phyloP scores from a whole-genome alignment of 2,329 filamentous ascomycete species.

The Neonectria punicea region DNA sequence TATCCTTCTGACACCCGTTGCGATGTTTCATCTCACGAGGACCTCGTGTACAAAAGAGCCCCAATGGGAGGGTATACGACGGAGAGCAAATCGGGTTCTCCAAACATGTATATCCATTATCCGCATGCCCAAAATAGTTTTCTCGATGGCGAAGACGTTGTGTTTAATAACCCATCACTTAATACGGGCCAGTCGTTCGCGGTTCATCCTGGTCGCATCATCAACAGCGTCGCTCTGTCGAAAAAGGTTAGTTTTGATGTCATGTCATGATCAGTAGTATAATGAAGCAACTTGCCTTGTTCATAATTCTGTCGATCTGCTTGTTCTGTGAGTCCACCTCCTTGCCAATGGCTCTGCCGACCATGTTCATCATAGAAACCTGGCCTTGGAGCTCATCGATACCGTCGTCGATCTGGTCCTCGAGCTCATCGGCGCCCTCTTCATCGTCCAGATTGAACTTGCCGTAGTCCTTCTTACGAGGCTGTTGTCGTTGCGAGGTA shows the following conservation, averaged over 20 bases:
- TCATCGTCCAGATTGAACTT: slow-evolving; percentile 85
- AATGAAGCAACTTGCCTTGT: slow-evolving; percentile 68
- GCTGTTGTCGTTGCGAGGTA: slow-evolving; percentile 43
- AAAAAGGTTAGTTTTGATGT: slow-evolving; percentile 43
- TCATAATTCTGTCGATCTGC: slow-evolving; percentile 77
- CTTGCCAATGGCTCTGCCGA: slow-evolving; percentile 78
- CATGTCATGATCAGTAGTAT: neutral
- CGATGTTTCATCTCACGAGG: neutral
- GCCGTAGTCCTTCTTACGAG: slow-evolving; percentile 54
- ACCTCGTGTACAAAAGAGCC: neutral
- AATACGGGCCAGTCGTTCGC: slow-evolving; percentile 75
- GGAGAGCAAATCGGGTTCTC: neutral
- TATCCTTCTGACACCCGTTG: neutral
- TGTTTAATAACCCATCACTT: slow-evolving; percentile 42
- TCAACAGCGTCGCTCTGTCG: slow-evolving; percentile 82
- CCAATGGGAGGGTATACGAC: neutral
- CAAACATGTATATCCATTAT: slow-evolving; percentile 5
- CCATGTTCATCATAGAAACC: slow-evolving; percentile 75
- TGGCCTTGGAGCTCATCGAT: slow-evolving; percentile 75
- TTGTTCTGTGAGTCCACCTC: slow-evolving; percentile 83
- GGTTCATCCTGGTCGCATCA: slow-evolving; percentile 83
- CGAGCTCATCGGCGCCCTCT: slow-evolving; percentile 61
- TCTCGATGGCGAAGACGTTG: neutral
- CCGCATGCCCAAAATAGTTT: neutral
- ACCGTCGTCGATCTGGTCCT: slow-evolving; percentile 66